Conservation (phyloP, 2,329 filamentous ascomycete genomes). For the Trichoderma gracile region DNA sequence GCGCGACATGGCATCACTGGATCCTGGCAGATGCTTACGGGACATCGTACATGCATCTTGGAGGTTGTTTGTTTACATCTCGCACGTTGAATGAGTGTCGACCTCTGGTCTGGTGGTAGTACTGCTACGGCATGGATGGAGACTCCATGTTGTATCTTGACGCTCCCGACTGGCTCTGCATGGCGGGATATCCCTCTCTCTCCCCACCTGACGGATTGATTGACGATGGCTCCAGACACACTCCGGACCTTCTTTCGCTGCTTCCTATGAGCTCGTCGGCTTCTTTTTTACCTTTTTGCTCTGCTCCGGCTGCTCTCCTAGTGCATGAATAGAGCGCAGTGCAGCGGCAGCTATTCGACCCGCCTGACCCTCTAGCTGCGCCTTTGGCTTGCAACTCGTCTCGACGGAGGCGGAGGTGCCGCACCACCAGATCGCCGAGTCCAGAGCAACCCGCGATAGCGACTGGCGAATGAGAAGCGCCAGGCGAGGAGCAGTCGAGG, state of each 20-base stretch:
- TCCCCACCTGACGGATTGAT: neutral
- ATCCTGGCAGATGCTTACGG: neutral
- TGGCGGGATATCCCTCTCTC: conserved; percentile 3
- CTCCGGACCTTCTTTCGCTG: neutral
- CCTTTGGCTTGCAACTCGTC: neutral
- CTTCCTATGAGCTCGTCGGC: too few species aligned
- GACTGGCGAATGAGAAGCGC: conserved; percentile 11
- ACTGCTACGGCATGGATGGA: neutral
- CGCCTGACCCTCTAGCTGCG: conserved; percentile 20
- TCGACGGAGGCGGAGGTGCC: conserved; percentile 19
- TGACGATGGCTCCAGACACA: neutral
- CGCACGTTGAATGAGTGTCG: too few species aligned
- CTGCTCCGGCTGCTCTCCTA: too few species aligned
- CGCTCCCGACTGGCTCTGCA: conserved; percentile 11
- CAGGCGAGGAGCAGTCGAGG: neutral
- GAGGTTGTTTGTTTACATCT: too few species aligned
- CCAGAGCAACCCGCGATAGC: neutral
- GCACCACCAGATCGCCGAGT: conserved; percentile 6
- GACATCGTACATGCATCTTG: neutral
- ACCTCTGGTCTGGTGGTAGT: neutral
- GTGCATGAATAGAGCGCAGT: conserved; percentile 15
- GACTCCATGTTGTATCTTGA: too few species aligned
- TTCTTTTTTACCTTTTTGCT: too few species aligned
- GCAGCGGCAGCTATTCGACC: conserved; percentile 23
- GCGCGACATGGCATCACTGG: conserved; percentile 14